phyloP scores from a whole-genome alignment of 352 stramenopile species.

The Aphanomyces invadans region DNA sequence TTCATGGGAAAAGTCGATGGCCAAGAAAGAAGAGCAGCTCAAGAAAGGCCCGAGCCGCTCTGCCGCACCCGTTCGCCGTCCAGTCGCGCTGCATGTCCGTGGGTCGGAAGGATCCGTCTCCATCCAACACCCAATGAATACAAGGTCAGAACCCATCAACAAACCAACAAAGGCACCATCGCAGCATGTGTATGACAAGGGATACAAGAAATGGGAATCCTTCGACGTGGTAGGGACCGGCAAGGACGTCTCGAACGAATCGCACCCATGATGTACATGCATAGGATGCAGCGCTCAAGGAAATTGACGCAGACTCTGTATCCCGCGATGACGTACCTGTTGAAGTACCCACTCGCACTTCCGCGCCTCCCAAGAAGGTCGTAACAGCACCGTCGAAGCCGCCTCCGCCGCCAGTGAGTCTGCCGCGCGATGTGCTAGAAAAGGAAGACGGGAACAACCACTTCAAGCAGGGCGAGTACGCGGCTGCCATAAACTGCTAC shows the following conservation, averaged over 20 bases:
- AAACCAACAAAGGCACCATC: conserved; percentile 33
- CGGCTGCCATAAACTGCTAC: conserved; percentile 86
- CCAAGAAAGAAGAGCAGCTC: conserved; percentile 39
- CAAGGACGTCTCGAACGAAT: neutral
- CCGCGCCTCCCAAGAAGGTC: neutral
- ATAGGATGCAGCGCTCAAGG: conserved; percentile 42
- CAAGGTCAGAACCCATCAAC: neutral
- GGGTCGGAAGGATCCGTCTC: conserved; percentile 2
- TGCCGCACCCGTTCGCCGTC: neutral
- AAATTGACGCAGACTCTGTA: conserved; percentile 29
- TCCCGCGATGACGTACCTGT: neutral
- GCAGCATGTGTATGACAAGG: conserved; percentile 82
- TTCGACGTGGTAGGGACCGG: conserved; percentile 68
- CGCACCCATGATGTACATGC: neutral
- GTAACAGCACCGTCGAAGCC: neutral
- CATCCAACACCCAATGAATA: conserved; percentile 12
- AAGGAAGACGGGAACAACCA: conserved; percentile 88
- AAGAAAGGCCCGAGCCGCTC: conserved; percentile 26
- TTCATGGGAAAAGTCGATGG: conserved; percentile 66
- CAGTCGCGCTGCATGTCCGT: neutral
- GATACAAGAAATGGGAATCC: conserved; percentile 85
- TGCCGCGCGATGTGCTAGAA: conserved; percentile 57
- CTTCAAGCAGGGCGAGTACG: conserved; percentile 80
- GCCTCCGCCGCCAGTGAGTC: neutral
- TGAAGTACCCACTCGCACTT: neutral